Percentiles rank a stretch among this genome's conserved stretches.
These are phyloP conservation scores for Leptodermis oblonga DNA, from an alignment of 257 asterid species.

Conservation along the genomic window DNA sequence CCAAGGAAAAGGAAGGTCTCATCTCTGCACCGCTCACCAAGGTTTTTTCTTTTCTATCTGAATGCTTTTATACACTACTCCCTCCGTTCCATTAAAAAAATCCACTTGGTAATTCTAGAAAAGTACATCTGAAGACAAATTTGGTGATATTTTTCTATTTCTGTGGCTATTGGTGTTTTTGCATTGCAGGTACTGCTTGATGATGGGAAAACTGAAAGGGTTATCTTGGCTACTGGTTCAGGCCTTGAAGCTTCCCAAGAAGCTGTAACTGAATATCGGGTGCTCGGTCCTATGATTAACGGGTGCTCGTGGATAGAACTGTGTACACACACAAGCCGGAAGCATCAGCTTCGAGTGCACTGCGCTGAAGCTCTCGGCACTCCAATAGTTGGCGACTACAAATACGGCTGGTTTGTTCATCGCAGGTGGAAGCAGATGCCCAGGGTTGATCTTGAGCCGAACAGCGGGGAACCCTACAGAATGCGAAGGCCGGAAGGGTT, in stretches of 20 bases:
- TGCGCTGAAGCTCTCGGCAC: slow-evolving; percentile 97
- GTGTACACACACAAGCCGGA: slow-evolving; percentile 68
- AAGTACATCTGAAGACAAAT: background rate
- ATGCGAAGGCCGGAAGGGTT: slow-evolving; percentile 75
- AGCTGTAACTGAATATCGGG: slow-evolving; percentile 79
- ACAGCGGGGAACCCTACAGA: slow-evolving; percentile 61
- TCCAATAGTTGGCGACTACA: slow-evolving; percentile 92
- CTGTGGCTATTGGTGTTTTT: slow-evolving; percentile 12
- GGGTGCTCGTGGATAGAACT: slow-evolving; percentile 97
- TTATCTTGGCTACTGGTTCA: slow-evolving; percentile 65
- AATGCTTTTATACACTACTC: background rate
- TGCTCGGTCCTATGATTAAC: slow-evolving; percentile 86
- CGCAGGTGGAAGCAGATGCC: slow-evolving; percentile 91
- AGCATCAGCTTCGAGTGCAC: slow-evolving; percentile 97
- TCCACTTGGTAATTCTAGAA: no score
- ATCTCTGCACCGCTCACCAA: slow-evolving; percentile 71
- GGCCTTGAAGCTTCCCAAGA: slow-evolving; percentile 83
- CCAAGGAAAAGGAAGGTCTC: slow-evolving; percentile 80
- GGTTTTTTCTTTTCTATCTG: slow-evolving; percentile 33
- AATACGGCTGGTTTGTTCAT: slow-evolving; percentile 88
- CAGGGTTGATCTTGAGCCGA: slow-evolving; percentile 74
- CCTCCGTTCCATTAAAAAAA: no score
- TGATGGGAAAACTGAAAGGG: slow-evolving; percentile 82
- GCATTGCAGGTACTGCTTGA: slow-evolving; percentile 65
- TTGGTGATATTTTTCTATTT: background rate